Base-by-base conservation (phyloP, 441 rosid species). In the Breynia disticha region DNA sequence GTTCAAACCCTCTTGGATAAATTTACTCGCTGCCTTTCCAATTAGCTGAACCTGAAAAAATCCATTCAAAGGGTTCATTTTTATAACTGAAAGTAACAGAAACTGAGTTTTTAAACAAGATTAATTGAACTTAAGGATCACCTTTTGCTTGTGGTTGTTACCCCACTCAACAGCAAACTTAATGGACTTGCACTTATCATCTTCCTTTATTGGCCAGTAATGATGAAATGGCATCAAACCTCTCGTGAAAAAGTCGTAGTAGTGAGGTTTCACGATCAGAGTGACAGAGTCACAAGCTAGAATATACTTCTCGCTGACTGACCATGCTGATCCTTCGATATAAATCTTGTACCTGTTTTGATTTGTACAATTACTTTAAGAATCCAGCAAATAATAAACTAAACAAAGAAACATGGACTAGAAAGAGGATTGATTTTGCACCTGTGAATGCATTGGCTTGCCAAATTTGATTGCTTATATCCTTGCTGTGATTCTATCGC, bases 141-240 rank as follows among this genome's bases (percentile, higher is more conserved):
- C 96, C 94, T 83, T 66, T 21, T 54, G 53, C n/a, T 54, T 59
- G 72, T 83, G 82, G 57, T 48, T 54, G 68, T 91, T 88, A 19
- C 94, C 98, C 98, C 98, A 91, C 2, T 82, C 80, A 17, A 88
- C 98, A 0, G 96, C 95, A 53, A 76, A 77, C 68, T 91, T 82
- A n/a, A 91, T 76, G 9, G 90, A 80, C 43, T 73, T 68, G 72
- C 98, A 91, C 73, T 83, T 91, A 28, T 70, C 79, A n/a, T 74
- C 52, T 28, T 72, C 77, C 48, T 68, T 79, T 28, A 91, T 61
- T 16, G 97, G 97, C 98, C 98, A 91, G 48, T 80, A 91, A 49
- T 91, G 98, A 5, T 63, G 72, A 65, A 72, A 28, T 1, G 97
- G 98, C 45, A 74, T 49, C 75, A 91, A 63, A n/a, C 94, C 76